Evolutionary conservation across 257 asterid genomes (phyloP).

Genomic region (Salvia rosmarinus): DNA sequence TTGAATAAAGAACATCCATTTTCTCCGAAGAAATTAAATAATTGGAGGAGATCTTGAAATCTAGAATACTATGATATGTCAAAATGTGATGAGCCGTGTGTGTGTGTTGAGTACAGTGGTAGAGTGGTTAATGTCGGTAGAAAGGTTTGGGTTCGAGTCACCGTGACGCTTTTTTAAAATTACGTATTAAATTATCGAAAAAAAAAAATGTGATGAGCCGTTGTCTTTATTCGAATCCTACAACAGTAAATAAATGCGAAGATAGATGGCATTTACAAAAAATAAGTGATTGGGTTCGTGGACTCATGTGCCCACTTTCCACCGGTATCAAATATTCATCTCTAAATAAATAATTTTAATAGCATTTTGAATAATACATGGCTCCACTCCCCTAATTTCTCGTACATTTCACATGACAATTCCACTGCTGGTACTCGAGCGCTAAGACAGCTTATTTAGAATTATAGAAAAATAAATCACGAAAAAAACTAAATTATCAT

Average conservation of each 20-base stretch:
- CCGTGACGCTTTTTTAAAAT: too few species aligned
- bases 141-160: too few species aligned
- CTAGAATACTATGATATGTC: not conserved
- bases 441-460: not conserved
- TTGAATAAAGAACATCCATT: too few species aligned
- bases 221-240: constrained; percentile 18
- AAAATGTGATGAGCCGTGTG: not conserved
- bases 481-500: not conserved
- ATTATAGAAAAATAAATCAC: not conserved
- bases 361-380: not conserved
- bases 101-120: too few species aligned
- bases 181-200: too few species aligned
- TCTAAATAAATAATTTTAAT: not conserved
- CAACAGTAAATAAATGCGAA: constrained; percentile 22
- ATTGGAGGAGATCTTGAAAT: not conserved
- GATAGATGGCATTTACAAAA: constrained; percentile 1
- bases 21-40: not conserved
- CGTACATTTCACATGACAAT: constrained; percentile 37
- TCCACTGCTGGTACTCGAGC: constrained; percentile 26
- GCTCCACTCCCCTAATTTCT: constrained; percentile 26
- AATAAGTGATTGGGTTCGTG: constrained; percentile 1
- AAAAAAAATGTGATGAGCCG: not conserved
- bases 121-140: too few species aligned
- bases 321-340: too few species aligned
- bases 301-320: constrained; percentile 35